A percentile compares a stretch with the other conserved stretches of the same genome.
Evolutionary conservation across 495 filamentous ascomycete species (phyloP).

Genomic region (Lophiotrema nucula): DNA sequence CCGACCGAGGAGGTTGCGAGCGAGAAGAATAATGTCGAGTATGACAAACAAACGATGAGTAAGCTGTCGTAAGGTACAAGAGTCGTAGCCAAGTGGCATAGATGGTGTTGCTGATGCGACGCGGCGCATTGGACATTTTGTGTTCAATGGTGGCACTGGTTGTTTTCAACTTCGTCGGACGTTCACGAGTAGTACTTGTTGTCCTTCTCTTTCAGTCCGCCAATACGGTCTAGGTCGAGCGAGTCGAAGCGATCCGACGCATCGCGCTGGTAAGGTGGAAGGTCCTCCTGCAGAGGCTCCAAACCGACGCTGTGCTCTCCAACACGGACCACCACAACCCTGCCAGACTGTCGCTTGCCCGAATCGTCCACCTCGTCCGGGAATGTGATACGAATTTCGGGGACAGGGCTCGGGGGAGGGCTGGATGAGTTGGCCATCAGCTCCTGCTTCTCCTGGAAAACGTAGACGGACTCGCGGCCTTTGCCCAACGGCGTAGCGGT

Average conservation of each 20-base stretch:
- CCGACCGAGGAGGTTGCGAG: constrained; percentile 7
- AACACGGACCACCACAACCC: constrained; percentile 88
- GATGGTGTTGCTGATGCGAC: neutral
- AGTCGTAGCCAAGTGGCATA: constrained; percentile 34
- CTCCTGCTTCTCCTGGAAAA: constrained; percentile 70
- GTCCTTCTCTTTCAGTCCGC: constrained; percentile 88
- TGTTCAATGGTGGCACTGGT: neutral
- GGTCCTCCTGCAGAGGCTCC: constrained; percentile 78
- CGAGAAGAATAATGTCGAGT: constrained; percentile 19
- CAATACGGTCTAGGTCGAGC: constrained; percentile 90
- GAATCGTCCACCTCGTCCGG: constrained; percentile 85
- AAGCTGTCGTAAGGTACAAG: constrained; percentile 27
- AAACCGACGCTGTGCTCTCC: constrained; percentile 85
- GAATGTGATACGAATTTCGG: constrained; percentile 97
- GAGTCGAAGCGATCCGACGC: constrained; percentile 78
- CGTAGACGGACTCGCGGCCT: constrained; percentile 63
- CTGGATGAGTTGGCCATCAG: constrained; percentile 71
- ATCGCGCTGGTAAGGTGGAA: constrained; percentile 84
- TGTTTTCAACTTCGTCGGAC: neutral
- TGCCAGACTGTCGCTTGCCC: constrained; percentile 78
- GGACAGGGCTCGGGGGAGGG: constrained; percentile 76
- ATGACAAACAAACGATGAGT: constrained; percentile 19
- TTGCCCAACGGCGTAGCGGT: constrained; percentile 51
- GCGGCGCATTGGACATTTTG: neutral
- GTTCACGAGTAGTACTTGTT: constrained; percentile 29